Base-by-base conservation (phyloP, 1,284 basidiomycete genomes). In the Laetiporus sulphureus region DNA sequence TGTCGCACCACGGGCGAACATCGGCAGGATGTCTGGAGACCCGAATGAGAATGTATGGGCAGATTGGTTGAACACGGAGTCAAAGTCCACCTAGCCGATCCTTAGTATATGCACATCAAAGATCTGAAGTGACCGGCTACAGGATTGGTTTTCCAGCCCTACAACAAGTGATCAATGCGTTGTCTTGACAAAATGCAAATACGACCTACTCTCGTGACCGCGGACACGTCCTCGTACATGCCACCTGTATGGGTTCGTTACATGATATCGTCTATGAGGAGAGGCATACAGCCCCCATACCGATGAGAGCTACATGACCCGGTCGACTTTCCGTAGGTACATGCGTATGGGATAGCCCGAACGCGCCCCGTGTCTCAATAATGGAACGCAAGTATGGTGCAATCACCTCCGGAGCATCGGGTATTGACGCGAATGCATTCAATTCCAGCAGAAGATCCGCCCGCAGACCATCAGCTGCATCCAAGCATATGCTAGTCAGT, bases 141-240 rank as follows among this genome's bases (percentile, higher is more conserved):
- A 21, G 91, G 91, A 63, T 94, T 94, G 4, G 79, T 76, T 68
- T 91, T 91, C 89, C 89, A 91, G 41, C 89, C 90, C 83, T 87
- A 47, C 31, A 8, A 27, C 25, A 27, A 27, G 25, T 27, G 8
- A 27, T 27, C 25, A 27, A 27, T 7, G 8, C 25, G 8, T 8
- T 8, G 25, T 16, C 31, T 18, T 30, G 32, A 6, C 32, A 32
- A 13, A 37, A 20, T 18, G n/a, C 29, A 18, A 13, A 41, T 16
- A 23, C 29, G 18, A 46, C 67, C 51, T 63, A 81, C 79, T 78
- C 83, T 87, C 48, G 84, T 91, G 22, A 94, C 91, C 11, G 90
- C 91, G 4, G 86, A 90, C 4, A 91, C 89, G 54, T 94, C 90
- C 61, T 94, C 91, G 58, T 94, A 93, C 87, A 93, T 91, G 6